Evolutionary conservation across 495 filamentous ascomycete genomes (phyloP).

Genomic region (Xylaria palmicola): DNA sequence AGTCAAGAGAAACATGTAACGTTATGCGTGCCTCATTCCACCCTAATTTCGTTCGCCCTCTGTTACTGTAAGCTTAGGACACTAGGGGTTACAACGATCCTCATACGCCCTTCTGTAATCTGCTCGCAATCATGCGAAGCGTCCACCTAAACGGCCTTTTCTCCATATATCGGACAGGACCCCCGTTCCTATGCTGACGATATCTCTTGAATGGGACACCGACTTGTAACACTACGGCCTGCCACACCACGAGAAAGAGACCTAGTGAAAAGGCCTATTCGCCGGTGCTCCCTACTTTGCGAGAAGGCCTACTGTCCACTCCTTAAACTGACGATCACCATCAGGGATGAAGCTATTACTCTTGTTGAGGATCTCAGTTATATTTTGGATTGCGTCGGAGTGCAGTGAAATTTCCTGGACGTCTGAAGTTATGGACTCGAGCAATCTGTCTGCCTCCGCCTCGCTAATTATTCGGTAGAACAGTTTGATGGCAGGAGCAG

Average conservation of each 20-base stretch:
- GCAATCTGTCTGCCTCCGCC: conserved; percentile 51
- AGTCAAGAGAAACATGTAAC: conserved; percentile 32
- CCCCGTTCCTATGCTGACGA: neutral
- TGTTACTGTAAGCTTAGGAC: neutral
- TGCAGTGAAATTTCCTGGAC: conserved; percentile 68
- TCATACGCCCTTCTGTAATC: neutral
- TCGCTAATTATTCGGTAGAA: conserved; percentile 53
- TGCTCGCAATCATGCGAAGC: neutral
- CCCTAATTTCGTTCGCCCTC: neutral
- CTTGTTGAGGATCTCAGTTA: conserved; percentile 42
- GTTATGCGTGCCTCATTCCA: neutral
- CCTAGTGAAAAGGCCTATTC: neutral
- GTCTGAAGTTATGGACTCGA: conserved; percentile 54
- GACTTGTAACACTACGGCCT: neutral
- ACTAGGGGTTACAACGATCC: neutral
- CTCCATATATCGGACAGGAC: neutral
- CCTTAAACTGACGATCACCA: conserved; percentile 55
- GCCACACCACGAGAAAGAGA: neutral
- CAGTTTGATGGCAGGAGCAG: conserved; percentile 60
- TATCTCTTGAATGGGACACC: neutral
- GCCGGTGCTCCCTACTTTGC: conserved; percentile 37
- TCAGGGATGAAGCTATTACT: conserved; percentile 57
- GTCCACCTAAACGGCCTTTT: neutral
- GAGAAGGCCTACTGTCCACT: conserved; percentile 68
- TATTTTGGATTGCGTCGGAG: conserved; percentile 39